Base-by-base conservation (phyloP, 106 monocot genomes). In the Narthecium ossifragum region DNA sequence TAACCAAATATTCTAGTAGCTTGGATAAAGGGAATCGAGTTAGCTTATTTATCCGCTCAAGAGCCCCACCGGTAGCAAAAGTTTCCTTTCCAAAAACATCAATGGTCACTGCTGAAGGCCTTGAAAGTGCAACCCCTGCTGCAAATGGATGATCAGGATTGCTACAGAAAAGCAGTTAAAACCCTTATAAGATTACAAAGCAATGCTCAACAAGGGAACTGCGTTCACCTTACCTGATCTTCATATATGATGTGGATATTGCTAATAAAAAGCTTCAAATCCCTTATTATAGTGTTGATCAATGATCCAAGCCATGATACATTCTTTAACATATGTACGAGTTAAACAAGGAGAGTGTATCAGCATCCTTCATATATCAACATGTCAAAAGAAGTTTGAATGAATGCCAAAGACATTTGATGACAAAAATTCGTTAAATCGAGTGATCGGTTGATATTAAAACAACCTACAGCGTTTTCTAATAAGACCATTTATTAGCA, bases 161-260 rank as follows among this genome's bases (percentile, higher is more conserved):
- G 84, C 98, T 98, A 64, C 55, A 74, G 47, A 47, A 68, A 68
- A 65, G 28, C 70, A 64, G 28, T 37, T 22, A 69, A 9, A 36
- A 41, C 15, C 49, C 28, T 51, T 41, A 57, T 12, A 34, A 58
- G 20, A 49, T 14, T 47, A 9, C 23, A 41, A 53, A 22, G 46
- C 1, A 51, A 56, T 53, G 28, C 30, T 20, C 51, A 53, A 65
- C 32, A 56, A 41, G 32, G 4, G 34, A 27, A 54, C 4, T 40
- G 48, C 15, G 23, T 31, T 58, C 68, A 98, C 98, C 98, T 98
- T 72, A 91, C 98, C 43, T 61, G 52, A 62, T 98, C 98, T 50
- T 98, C 98, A 58, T 91, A 98, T 98, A 90, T 84, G 60, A 98
- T 84, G 53, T 98, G 98, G 39, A 98, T 62, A 73, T 98, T 98